These are phyloP conservation scores for Vishniacozyma victoriae DNA, from an alignment of 768 basidiomycete species.

Conservation along the genomic window DNA sequence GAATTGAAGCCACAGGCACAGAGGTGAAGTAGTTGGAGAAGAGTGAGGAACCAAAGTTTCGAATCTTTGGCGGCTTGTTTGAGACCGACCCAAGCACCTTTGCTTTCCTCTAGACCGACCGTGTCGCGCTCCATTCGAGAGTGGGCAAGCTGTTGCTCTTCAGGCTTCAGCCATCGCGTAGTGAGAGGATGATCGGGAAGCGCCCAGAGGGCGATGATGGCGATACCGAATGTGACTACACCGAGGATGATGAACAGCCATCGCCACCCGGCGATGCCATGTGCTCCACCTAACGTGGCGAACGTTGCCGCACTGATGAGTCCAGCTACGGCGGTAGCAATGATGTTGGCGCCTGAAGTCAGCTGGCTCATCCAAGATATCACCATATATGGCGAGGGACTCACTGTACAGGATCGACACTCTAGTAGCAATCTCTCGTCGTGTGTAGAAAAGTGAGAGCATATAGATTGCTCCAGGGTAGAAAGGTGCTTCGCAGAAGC, in stretches of 20 bases:
- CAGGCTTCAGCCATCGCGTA: slow-evolving; percentile 20
- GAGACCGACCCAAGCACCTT: slow-evolving; percentile 8
- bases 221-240: slow-evolving; percentile 9
- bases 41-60: slow-evolving; percentile 15
- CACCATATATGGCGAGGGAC: slow-evolving; percentile 44
- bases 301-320: slow-evolving; percentile 71
- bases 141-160: slow-evolving; percentile 12
- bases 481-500: slow-evolving; percentile 55
- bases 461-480: slow-evolving; percentile 51
- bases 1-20: slow-evolving; percentile 18
- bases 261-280: slow-evolving; percentile 70
- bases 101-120: slow-evolving; percentile 4
- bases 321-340: slow-evolving; percentile 16
- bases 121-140: slow-evolving; percentile 8
- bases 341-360: slow-evolving; percentile 6
- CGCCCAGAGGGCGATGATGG: slow-evolving; percentile 13
- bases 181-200: slow-evolving; percentile 20
- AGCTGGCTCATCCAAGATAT: slow-evolving; percentile 55
- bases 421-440: slow-evolving; percentile 57
- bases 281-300: slow-evolving; percentile 61
- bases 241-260: slow-evolving; percentile 47
- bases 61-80: slow-evolving; percentile 15
- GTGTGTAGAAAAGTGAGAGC: slow-evolving; percentile 45
- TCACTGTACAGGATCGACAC: slow-evolving; percentile 51
- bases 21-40: slow-evolving; percentile 13